Conservation (phyloP, 2,329 filamentous ascomycete genomes). For the Penicillium corylophilum region DNA sequence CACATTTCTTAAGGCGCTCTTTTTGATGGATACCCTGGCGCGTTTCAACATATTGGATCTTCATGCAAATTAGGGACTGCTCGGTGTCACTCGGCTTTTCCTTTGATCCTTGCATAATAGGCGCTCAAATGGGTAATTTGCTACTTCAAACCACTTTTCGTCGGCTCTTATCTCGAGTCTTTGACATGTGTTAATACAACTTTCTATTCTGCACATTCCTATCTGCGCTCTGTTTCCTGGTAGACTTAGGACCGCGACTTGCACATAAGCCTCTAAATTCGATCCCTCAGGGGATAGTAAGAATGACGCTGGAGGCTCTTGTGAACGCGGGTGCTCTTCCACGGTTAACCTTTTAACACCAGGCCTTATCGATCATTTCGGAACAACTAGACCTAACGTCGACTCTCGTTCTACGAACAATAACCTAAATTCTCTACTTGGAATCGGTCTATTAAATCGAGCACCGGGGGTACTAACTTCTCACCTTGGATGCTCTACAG, state of each 20-base stretch:
- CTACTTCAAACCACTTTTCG: neutral
- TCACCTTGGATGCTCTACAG: too few species aligned
- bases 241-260: too few species aligned
- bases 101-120: neutral
- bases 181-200: neutral
- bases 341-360: neutral
- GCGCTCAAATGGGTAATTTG: neutral
- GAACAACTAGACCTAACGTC: neutral
- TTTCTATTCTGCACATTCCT: neutral
- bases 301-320: neutral
- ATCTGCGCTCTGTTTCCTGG: too few species aligned
- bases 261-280: too few species aligned
- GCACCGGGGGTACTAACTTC: neutral
- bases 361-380: neutral
- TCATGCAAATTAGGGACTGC: neutral
- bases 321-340: neutral
- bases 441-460: neutral
- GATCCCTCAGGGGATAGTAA: neutral
- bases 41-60: slow-evolving; percentile 1
- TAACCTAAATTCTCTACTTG: neutral
- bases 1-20: slow-evolving; percentile 6
- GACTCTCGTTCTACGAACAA: too few species aligned
- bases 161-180: neutral
- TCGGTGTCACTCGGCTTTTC: neutral
- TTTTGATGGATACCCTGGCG: slow-evolving; percentile 23